Evolutionary conservation across 2,329 filamentous ascomycete species (phyloP), one percentile per base, ranked within the genome.

Genomic region (Cryphonectria parasitica): DNA sequence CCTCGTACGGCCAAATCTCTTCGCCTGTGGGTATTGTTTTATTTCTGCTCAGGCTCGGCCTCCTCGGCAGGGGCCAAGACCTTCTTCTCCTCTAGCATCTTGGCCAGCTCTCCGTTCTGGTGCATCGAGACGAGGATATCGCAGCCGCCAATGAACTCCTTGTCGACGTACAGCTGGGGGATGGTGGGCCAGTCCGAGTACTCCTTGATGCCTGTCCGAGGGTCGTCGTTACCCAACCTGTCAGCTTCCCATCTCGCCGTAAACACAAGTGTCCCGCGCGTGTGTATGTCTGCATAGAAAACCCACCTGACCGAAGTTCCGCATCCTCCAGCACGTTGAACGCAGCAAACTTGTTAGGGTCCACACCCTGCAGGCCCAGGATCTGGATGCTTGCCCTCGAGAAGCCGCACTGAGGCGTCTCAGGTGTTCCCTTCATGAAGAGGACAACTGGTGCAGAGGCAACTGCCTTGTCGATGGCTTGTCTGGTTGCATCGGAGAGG

Each of bases 151-250:
- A 99, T 86, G 79, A 99, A 99, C 80, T 99, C 95, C 83, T 95
- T 95, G 74, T 97, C 90, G 66, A 99, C 87, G 82, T 98, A 99
- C 25, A 99, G 87, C 82, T 99, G 96, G 8, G 96, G 96, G 79
- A 99, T 98, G 28, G 96, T 99, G 19, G 96, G 96, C 96, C 96
- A 99, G 80, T 98, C 96, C 1, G 95, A 97, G 86, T 96, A 99
- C 83, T 99, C 95, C 84, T 99, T 99, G 84, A 99, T 97, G 67
- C 96, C 95, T 95, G 60, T 61, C 41, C 41, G 6, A 39, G 36
- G 36, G 19, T n/a, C 45, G 45, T 15, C 28, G 43, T 17, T 19
- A 25, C 2, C 22, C 41, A 56, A 31, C 25, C 45, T 22, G 71
- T 73, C 28, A 52, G 36, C 60, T 52, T 34, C 6, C 36, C 19